Conservation (phyloP, 345 rosid genomes). For the Conringia planisiliqua region DNA sequence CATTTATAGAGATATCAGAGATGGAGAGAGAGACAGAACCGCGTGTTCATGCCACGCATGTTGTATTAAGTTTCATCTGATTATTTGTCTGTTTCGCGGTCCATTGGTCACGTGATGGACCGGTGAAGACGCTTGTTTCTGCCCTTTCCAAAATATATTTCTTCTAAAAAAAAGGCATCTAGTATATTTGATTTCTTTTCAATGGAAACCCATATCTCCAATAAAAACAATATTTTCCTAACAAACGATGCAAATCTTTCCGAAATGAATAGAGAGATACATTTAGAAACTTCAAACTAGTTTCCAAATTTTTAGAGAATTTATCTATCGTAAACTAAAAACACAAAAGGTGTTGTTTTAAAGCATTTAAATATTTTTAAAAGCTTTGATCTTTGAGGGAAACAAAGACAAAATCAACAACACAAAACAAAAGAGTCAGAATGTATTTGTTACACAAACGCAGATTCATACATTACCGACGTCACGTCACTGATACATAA, state of each 20-base stretch:
- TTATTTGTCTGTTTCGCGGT: conserved; percentile 17
- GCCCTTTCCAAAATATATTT: background rate
- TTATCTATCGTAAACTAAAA: background rate
- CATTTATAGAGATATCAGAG: conserved; percentile 22
- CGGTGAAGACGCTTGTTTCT: conserved; percentile 21
- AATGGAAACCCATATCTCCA: background rate
- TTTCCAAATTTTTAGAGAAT: background rate
- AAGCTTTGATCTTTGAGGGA: conserved; percentile 1
- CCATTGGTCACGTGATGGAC: conserved; percentile 34
- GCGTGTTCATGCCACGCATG: conserved; percentile 36
- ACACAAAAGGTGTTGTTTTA: background rate
- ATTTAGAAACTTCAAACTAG: background rate
- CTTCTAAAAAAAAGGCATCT: background rate
- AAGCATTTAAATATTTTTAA: background rate
- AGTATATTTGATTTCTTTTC: background rate
- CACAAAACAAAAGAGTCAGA: conserved; percentile 10
- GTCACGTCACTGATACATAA: conserved; percentile 9
- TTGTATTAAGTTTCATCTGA: background rate
- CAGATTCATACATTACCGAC: conserved; percentile 8
- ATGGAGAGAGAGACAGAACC: conserved; percentile 4
- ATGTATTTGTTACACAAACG: conserved; percentile 27
- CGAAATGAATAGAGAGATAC: background rate
- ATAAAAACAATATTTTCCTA: background rate
- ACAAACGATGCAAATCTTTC: background rate
- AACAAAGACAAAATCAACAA: conserved; percentile 2